A percentile compares a stretch with the other conserved stretches of the same genome.
Evolutionary conservation across 1,284 basidiomycete genomes (phyloP).

Genomic region (Ganoderma boninense): DNA sequence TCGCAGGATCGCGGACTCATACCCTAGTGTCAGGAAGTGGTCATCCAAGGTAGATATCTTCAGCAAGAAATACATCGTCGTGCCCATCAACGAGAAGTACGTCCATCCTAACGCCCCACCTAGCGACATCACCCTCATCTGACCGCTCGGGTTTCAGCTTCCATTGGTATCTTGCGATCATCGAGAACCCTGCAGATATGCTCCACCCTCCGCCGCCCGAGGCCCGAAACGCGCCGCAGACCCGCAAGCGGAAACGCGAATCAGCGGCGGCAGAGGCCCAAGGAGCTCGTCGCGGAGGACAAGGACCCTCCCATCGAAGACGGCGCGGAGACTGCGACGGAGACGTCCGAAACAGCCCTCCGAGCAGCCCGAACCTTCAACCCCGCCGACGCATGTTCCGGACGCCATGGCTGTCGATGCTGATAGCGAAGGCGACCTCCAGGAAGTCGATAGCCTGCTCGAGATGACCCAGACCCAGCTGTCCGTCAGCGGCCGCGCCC

Average conservation of each 20-base stretch:
- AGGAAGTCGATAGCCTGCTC: slow-evolving; percentile 38
- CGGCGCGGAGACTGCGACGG: neutral
- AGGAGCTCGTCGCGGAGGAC: slow-evolving; percentile 1
- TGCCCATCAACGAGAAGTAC: slow-evolving; percentile 97
- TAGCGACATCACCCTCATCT: slow-evolving; percentile 10
- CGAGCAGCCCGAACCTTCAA: slow-evolving; percentile 4
- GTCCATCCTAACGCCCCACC: slow-evolving; percentile 35
- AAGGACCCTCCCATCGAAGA: slow-evolving; percentile 12
- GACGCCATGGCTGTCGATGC: slow-evolving; percentile 18
- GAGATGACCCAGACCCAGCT: slow-evolving; percentile 22
- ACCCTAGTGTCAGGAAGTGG: slow-evolving; percentile 93
- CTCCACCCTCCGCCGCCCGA: slow-evolving; percentile 53
- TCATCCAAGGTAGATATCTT: slow-evolving; percentile 91
- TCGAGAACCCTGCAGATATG: slow-evolving; percentile 81
- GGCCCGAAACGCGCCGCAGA: slow-evolving; percentile 36
- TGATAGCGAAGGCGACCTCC: slow-evolving; percentile 35
- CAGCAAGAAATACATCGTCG: slow-evolving; percentile 89
- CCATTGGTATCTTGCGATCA: slow-evolving; percentile 98
- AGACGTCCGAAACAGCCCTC: slow-evolving; percentile 7
- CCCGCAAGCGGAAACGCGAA: slow-evolving; percentile 43
- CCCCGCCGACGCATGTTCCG: slow-evolving; percentile 4
- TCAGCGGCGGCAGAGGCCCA: slow-evolving; percentile 15
- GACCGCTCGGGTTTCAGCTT: slow-evolving; percentile 59
- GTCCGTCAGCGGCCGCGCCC: neutral
- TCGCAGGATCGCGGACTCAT: slow-evolving; percentile 69